A percentile compares a stretch with the other conserved stretches of the same genome.
phyloP scores from a whole-genome alignment of 495 filamentous ascomycete species.

The Apiosordaria backusii region DNA sequence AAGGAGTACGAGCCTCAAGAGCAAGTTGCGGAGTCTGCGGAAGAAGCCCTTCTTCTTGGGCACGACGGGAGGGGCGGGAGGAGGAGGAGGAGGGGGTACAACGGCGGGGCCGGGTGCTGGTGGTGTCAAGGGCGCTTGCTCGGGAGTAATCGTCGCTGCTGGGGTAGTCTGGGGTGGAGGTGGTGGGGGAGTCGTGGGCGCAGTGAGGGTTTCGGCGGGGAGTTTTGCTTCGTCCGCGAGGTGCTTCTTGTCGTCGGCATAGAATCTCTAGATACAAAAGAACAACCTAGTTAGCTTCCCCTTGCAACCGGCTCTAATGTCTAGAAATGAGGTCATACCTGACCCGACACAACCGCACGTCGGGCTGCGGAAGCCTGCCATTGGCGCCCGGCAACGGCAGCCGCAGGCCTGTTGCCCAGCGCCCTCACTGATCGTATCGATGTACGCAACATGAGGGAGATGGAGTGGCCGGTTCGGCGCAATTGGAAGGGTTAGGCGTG shows the following conservation, averaged over 20 bases:
- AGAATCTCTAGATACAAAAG: conserved; percentile 48
- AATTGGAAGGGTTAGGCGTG: conserved; percentile 31
- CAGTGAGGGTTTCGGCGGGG: conserved; percentile 56
- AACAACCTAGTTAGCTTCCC: conserved; percentile 16
- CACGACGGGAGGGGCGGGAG: conserved; percentile 34
- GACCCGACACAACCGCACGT: conserved; percentile 27
- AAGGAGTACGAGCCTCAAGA: conserved; percentile 68
- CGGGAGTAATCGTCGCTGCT: conserved; percentile 54
- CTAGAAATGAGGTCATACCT: conserved; percentile 31
- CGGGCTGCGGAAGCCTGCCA: conserved; percentile 47
- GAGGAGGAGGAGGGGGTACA: conserved; percentile 39
- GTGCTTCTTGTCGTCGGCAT: conserved; percentile 54
- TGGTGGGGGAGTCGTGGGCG: conserved; percentile 46
- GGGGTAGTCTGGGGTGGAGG: conserved; percentile 42
- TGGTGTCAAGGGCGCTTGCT: conserved; percentile 59
- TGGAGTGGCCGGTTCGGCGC: conserved; percentile 45
- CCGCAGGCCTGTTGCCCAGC: conserved; percentile 48
- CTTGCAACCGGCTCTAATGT: conserved; percentile 28
- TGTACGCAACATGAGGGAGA: conserved; percentile 64
- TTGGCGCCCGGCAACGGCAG: conserved; percentile 49
- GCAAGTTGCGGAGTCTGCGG: conserved; percentile 60
- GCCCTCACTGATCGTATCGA: conserved; percentile 59
- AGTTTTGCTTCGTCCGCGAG: conserved; percentile 44
- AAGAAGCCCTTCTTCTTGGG: conserved; percentile 70
- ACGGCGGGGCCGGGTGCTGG: conserved; percentile 28